These are phyloP conservation scores for Colletotrichum tropicale DNA, from an alignment of 2,329 filamentous ascomycete genomes.

Conservation along the genomic window DNA sequence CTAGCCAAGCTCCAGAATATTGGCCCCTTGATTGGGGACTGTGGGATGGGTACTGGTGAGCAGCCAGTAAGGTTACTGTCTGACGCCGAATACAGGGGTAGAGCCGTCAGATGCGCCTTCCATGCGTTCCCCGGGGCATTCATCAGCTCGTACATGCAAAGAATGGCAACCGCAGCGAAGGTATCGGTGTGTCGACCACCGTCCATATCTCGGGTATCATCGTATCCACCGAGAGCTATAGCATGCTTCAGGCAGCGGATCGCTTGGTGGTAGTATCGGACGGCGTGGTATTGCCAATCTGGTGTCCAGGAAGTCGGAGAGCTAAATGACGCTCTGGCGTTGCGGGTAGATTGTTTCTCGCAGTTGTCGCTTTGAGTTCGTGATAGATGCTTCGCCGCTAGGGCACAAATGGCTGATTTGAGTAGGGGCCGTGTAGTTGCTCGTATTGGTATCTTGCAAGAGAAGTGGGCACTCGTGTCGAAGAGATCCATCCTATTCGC, in stretches of 20 bases:
- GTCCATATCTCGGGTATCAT: constrained; percentile 29
- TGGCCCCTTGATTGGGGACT: constrained; percentile 56
- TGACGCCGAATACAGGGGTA: constrained; percentile 56
- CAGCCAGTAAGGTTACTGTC: constrained; percentile 36
- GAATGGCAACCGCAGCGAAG: constrained; percentile 67
- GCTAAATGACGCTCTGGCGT: constrained; percentile 42
- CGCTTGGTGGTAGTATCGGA: neutral
- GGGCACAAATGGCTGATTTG: constrained; percentile 58
- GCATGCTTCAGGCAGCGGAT: constrained; percentile 43
- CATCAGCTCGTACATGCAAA: constrained; percentile 72
- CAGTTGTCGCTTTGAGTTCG: constrained; percentile 56
- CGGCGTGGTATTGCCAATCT: neutral
- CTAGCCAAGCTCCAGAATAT: constrained; percentile 72
- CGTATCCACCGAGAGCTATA: neutral
- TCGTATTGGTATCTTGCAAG: constrained; percentile 62
- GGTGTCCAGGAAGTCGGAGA: neutral
- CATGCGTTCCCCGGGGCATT: constrained; percentile 67
- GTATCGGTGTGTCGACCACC: constrained; percentile 44
- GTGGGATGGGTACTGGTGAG: constrained; percentile 38
- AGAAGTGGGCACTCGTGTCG: constrained; percentile 63
- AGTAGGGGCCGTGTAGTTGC: constrained; percentile 52
- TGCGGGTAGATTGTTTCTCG: constrained; percentile 53
- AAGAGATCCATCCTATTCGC: constrained; percentile 52
- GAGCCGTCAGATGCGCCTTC: constrained; percentile 68
- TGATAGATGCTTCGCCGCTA: constrained; percentile 67